A percentile compares a stretch with the other conserved stretches of the same genome.
Evolutionary conservation across 768 basidiomycete species (phyloP).

Genomic region (Obba rivulosa): DNA sequence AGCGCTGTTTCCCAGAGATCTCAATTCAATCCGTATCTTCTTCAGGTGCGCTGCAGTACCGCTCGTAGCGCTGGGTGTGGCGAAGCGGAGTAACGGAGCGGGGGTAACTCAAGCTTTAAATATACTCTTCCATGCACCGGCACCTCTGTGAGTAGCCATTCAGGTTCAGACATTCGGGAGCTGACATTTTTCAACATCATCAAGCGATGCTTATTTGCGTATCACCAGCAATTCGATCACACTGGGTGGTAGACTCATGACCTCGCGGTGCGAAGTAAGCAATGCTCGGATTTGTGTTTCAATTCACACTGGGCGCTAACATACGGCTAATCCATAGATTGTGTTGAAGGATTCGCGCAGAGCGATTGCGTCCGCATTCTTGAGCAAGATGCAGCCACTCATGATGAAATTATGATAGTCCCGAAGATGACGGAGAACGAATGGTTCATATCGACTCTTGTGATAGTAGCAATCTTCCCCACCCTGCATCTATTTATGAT

Average conservation of each 20-base stretch:
- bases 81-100: conserved; percentile 59
- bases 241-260: conserved; percentile 66
- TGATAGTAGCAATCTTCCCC: too few species aligned
- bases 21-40: not conserved
- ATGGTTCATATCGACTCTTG: too few species aligned
- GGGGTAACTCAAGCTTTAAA: conserved; percentile 73
- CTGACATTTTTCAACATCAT: conserved; percentile 5
- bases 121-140: conserved; percentile 65
- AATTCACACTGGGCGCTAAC: not conserved
- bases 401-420: not conserved
- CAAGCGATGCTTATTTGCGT: conserved; percentile 52
- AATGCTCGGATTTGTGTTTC: not conserved
- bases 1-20: not conserved
- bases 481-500: too few species aligned
- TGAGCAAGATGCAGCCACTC: conserved; percentile 72
- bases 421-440: too few species aligned
- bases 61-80: conserved; percentile 58
- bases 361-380: conserved; percentile 58
- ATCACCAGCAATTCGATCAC: conserved; percentile 63
- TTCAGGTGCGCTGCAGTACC: conserved; percentile 62
- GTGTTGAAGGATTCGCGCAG: conserved; percentile 53
- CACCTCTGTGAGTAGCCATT: conserved; percentile 42
- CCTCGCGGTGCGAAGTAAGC: conserved; percentile 64
- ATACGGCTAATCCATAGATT: conserved; percentile 33
- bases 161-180: not conserved